These are phyloP conservation scores for Amniculicola lignicola DNA, from an alignment of 495 filamentous ascomycete species.

Conservation along the genomic window DNA sequence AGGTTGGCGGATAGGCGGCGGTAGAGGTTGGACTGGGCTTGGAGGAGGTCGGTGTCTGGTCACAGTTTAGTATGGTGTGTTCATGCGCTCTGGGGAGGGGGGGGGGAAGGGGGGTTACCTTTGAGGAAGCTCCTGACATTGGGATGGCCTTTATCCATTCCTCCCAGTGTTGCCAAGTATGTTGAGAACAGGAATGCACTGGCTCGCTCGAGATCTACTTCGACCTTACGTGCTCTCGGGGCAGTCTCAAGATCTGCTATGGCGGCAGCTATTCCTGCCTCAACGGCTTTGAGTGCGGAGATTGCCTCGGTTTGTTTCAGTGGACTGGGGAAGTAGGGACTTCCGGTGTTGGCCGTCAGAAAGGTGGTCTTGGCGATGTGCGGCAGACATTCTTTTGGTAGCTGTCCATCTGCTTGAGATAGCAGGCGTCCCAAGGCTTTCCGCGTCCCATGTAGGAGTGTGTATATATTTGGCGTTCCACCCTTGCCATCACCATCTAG, in stretches of 20 bases:
- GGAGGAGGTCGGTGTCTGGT: constrained; percentile 67
- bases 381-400: constrained; percentile 35
- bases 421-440: constrained; percentile 20
- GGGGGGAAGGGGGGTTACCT: no score
- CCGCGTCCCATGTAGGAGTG: constrained; percentile 21
- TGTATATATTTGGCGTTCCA: not conserved
- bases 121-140: constrained; percentile 60
- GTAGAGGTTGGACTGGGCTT: constrained; percentile 69
- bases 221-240: constrained; percentile 46
- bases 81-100: no score
- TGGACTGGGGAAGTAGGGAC: constrained; percentile 57
- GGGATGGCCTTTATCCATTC: constrained; percentile 62
- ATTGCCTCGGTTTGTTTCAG: constrained; percentile 68
- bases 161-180: constrained; percentile 68
- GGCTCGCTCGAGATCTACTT: constrained; percentile 61
- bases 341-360: constrained; percentile 28
- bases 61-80: no score
- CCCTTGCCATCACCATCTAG: constrained; percentile 15
- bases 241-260: constrained; percentile 59
- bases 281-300: constrained; percentile 66
- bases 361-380: constrained; percentile 37
- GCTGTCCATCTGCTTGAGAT: constrained; percentile 25
- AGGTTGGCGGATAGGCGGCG: constrained; percentile 72
- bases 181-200: constrained; percentile 68
- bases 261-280: constrained; percentile 63